Conservation (phyloP, 2,329 filamentous ascomycete species). For the Fusarium caatingaense region DNA sequence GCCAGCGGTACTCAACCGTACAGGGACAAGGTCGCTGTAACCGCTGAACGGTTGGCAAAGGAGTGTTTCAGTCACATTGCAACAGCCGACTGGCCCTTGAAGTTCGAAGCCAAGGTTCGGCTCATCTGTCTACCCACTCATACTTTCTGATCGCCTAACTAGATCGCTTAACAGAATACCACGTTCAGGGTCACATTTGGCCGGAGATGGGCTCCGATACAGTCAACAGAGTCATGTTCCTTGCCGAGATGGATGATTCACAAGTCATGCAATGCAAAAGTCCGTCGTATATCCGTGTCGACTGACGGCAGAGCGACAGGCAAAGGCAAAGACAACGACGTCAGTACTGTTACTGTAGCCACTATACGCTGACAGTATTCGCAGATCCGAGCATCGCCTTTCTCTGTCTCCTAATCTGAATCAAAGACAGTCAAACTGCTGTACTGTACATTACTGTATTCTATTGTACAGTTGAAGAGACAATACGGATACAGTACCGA, state of each 20-base stretch:
- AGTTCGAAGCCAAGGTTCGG: conserved; percentile 1
- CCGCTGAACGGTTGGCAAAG: neutral
- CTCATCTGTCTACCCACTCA: neutral
- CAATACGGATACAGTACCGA: conserved; percentile 33
- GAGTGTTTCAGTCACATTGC: conserved; percentile 28
- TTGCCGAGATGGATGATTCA: neutral
- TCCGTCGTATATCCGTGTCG: neutral
- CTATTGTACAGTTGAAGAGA: neutral
- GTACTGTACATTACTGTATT: conserved; percentile 1
- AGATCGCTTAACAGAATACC: conserved; percentile 13
- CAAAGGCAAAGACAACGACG: neutral
- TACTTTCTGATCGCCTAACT: neutral
- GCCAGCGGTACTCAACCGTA: neutral
- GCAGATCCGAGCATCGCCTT: neutral
- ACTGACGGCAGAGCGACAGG: neutral
- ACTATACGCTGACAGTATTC: conserved; percentile 8
- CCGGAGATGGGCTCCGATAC: conserved; percentile 17
- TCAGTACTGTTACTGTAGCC: neutral
- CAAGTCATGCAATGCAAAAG: conserved; percentile 14
- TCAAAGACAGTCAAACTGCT: conserved; percentile 14
- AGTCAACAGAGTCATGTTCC: conserved; percentile 15
- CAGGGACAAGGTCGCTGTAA: neutral
- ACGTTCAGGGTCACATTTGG: conserved; percentile 19
- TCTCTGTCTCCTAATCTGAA: neutral
- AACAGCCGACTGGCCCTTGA: conserved; percentile 2